These are phyloP conservation scores for Colletotrichum incanum DNA, from an alignment of 2,329 filamentous ascomycete genomes.

Conservation along the genomic window DNA sequence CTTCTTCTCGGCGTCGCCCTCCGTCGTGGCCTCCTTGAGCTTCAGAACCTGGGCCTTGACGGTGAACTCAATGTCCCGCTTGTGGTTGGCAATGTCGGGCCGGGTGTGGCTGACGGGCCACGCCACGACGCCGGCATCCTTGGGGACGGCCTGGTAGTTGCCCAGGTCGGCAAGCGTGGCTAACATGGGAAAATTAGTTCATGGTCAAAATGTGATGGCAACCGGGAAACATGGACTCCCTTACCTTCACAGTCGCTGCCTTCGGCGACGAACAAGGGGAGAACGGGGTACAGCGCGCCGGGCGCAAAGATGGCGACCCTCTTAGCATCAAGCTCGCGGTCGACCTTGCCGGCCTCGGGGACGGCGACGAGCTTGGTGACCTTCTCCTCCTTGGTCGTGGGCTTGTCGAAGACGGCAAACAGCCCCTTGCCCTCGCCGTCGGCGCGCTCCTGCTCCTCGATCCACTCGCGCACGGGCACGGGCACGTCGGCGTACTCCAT, in stretches of 20 bases:
- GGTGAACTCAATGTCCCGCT: conserved; percentile 50
- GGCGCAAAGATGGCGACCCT: conserved; percentile 60
- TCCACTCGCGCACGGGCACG: conserved; percentile 62
- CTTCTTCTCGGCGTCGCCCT: conserved; percentile 4
- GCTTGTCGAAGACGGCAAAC: conserved; percentile 59
- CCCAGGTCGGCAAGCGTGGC: conserved; percentile 47
- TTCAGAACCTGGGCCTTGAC: conserved; percentile 51
- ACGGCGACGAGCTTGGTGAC: conserved; percentile 55
- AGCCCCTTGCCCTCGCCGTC: conserved; percentile 54
- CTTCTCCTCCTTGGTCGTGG: conserved; percentile 55
- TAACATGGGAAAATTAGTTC: too few relatives aligned
- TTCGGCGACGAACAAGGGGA: conserved; percentile 60
- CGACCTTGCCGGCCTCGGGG: conserved; percentile 46
- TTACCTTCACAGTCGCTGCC: conserved; percentile 56
- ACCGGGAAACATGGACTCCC: conserved; percentile 19
- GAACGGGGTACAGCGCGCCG: conserved; percentile 59
- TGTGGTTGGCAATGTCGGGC: conserved; percentile 46
- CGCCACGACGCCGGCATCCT: conserved; percentile 50
- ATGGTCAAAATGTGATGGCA: neutral
- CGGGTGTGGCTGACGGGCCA: conserved; percentile 51
- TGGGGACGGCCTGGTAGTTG: conserved; percentile 49
- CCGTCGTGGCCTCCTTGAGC: conserved; percentile 24
- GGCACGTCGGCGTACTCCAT: conserved; percentile 64
- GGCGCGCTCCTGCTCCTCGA: conserved; percentile 59
- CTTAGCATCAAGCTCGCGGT: conserved; percentile 48